A percentile compares a stretch with the other conserved stretches of the same genome.
phyloP scores from a whole-genome alignment of 2,329 filamentous ascomycete species.

The Fusarium oxysporum region DNA sequence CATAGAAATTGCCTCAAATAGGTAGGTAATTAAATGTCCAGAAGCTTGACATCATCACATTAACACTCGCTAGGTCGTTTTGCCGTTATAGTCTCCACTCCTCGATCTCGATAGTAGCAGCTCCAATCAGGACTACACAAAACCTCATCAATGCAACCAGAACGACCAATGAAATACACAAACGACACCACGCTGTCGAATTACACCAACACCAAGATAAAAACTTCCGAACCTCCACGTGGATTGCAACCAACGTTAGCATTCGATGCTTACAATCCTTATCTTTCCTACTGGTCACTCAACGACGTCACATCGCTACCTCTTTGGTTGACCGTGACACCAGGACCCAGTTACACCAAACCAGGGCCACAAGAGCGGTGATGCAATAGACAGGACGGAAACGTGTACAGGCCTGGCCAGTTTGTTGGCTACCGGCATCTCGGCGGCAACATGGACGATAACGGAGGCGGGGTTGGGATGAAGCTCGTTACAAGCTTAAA shows the following conservation, averaged over 20 bases:
- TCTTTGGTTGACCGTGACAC: constrained; percentile 13
- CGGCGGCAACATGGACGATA: not conserved
- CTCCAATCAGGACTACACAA: constrained; percentile 15
- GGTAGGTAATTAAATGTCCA: not conserved
- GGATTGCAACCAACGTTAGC: not conserved
- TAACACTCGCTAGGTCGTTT: not conserved
- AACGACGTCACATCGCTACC: constrained; percentile 23
- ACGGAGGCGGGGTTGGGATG: constrained; percentile 3
- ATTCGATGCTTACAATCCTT: constrained; percentile 37
- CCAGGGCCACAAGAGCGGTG: constrained; percentile 3
- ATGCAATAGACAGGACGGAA: constrained; percentile 20
- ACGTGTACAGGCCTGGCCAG: constrained; percentile 18
- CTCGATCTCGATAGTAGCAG: not conserved
- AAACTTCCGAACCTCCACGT: constrained; percentile 22
- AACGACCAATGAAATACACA: constrained; percentile 18
- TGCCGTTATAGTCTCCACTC: not conserved
- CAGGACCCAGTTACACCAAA: not conserved
- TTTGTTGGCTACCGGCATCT: constrained; percentile 18
- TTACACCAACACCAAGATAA: not conserved
- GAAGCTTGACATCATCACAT: not conserved
- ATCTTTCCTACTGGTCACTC: constrained; percentile 12
- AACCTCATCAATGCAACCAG: not conserved
- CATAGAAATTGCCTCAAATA: no score
- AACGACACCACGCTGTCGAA: constrained; percentile 14
- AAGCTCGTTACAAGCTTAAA: constrained; percentile 5